phyloP scores from a whole-genome alignment of 139 green algal genomes.

The Mychonastes homosphaera region DNA sequence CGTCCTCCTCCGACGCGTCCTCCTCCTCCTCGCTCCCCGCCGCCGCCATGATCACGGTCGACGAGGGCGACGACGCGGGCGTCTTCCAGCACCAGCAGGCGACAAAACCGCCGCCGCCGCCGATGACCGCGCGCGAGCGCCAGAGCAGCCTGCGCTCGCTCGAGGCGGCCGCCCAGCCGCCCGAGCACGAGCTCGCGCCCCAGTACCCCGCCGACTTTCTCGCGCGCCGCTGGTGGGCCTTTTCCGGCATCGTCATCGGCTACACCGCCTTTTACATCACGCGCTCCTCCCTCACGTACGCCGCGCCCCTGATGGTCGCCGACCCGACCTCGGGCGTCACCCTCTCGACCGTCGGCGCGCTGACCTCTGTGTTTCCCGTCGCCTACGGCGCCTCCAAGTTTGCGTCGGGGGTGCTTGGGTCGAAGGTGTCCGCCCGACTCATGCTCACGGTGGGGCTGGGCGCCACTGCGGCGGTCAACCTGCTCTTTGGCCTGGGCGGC shows the following conservation, averaged over 20 bases:
- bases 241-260: conserved; percentile 65
- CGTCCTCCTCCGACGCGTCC: too few relatives aligned
- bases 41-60: too few relatives aligned
- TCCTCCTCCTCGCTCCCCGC: too few relatives aligned
- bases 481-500: conserved; percentile 56
- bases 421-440: conserved; percentile 51
- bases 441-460: conserved; percentile 80
- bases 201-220: conserved; percentile 59
- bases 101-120: too few relatives aligned
- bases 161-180: too few relatives aligned
- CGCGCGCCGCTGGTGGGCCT: conserved; percentile 50
- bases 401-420: conserved; percentile 56
- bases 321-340: conserved; percentile 18
- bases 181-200: too few relatives aligned
- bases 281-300: conserved; percentile 38
- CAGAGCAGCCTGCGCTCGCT: too few relatives aligned
- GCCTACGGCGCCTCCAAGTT: conserved; percentile 60
- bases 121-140: too few relatives aligned
- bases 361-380: conserved; percentile 90
- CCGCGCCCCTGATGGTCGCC: conserved; percentile 40
- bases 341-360: conserved; percentile 59
- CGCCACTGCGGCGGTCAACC: conserved; percentile 76
- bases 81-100: too few relatives aligned
- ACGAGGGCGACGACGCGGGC: too few relatives aligned
- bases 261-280: conserved; percentile 45